Base-by-base conservation (phyloP, 306 rosid species). In the Amphicarpaea edgeworthii region DNA sequence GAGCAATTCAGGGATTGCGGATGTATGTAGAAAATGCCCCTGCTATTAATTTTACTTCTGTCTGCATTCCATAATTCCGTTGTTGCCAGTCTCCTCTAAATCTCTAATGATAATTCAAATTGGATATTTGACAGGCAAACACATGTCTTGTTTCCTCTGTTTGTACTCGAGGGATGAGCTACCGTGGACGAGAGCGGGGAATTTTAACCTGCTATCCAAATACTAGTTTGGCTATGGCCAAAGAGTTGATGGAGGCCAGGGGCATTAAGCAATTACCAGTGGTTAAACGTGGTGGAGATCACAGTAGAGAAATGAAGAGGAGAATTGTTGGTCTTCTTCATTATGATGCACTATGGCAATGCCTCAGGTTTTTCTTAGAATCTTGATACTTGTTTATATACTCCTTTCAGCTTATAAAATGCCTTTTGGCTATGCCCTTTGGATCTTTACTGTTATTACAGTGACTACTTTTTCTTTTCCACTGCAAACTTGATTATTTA, bases 221-320 rank as follows among this genome's bases (percentile, higher is more conserved):
- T 79, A 84, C 90, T 24, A 85, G 73, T 86, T 85, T 95, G 85
- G 90, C 96, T 68, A 79, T 83, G 82, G 96, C 99, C 66, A 90
- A 85, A 86, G 98, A 95, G 66, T 89, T 95, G 73, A 95, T 95
- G 97, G 99, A 95, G 82, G 99, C 99, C 65, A 92, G 83, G 83
- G 99, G 89, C 67, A 71, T 90, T 73, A 92, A 88, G 79, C 99
- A 95, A 83, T 86, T 95, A 66, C 99, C 99, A 0, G 98, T 95
- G 77, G 97, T 95, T 76, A 88, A 86, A 83, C 99, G 83, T 12
- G 69, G 87, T 50, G 83, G 82, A 61, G 86, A 69, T 70, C 76
- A 38, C n/a, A 30, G 28, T 10, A 85, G 82, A 70, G 91, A 86
- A 77, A 81, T 82, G 76, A 95, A 89, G 80, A 87, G 82, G 72